Evolutionary conservation across 2,329 filamentous ascomycete species (phyloP).

Genomic region (Beauveria medogensis): DNA sequence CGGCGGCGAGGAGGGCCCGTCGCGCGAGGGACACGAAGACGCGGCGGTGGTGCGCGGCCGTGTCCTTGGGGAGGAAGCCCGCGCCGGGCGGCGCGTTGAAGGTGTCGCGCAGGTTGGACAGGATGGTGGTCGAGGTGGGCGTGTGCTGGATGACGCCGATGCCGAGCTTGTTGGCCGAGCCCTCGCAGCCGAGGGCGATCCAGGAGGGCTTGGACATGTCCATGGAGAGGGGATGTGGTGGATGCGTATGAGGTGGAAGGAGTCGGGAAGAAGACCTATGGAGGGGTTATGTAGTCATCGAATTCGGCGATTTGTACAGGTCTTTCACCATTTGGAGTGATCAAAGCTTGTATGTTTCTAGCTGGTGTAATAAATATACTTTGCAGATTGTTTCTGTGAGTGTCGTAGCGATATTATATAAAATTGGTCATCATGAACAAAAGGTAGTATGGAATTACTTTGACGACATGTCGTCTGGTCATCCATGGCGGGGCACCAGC

Average conservation of each 20-base stretch:
- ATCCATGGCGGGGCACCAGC: too few species aligned
- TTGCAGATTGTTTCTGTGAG: too few species aligned
- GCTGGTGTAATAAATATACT: too few species aligned
- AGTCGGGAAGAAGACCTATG: background rate
- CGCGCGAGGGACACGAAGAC: constrained; percentile 80
- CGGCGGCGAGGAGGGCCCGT: constrained; percentile 65
- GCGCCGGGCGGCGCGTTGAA: constrained; percentile 87
- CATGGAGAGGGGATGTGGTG: constrained; percentile 14
- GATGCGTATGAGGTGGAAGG: background rate
- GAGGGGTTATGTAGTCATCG: background rate
- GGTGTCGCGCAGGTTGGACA: constrained; percentile 91
- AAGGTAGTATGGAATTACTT: too few species aligned
- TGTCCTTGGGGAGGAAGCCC: constrained; percentile 95
- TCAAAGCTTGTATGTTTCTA: too few species aligned
- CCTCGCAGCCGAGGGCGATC: constrained; percentile 62
- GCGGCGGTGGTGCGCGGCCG: constrained; percentile 79
- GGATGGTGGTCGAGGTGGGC: constrained; percentile 50
- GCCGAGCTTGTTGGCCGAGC: constrained; percentile 95
- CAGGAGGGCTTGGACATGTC: constrained; percentile 29
- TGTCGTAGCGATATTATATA: too few species aligned
- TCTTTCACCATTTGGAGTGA: too few species aligned
- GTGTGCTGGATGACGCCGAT: constrained; percentile 85
- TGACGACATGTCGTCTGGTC: background rate
- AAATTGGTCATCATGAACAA: too few species aligned
- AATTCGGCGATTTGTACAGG: too few species aligned